Evolutionary conservation across 2,329 filamentous ascomycete genomes (phyloP), one percentile per base, ranked within the genome.

Genomic region (Trichothecium sympodiale): DNA sequence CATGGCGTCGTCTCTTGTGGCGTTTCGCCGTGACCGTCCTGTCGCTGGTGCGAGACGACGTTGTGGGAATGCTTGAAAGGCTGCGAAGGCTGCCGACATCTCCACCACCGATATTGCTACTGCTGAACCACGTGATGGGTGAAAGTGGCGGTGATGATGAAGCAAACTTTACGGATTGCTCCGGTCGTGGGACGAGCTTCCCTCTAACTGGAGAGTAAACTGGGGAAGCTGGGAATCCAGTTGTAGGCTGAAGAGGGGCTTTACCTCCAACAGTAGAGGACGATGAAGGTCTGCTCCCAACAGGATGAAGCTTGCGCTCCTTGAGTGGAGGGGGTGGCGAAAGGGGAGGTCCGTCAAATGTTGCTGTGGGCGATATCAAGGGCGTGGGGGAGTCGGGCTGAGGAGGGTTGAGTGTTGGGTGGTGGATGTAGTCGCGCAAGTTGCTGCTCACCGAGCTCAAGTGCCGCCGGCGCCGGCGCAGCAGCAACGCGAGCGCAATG

Each of bases 241-340:
- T 41, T 34, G 34, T 47, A 0, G 50, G 49, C 4, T 13, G 15
- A 15, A 17, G 13, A 16, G 17, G 16, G 20, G 13, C 14, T 37
- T 28, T 47, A 49, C n/a, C 49, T 46, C n/a, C 12, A 17, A 15
- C n/a, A 5, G 31, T 23, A 5, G 29, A n/a, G 20, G 26, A 39
- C 33, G 26, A 41, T 43, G 8, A 46, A 18, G 57, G 47, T 12
- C 58, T 46, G 4, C 18, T 36, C 16, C 31, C n/a, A 13, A 33
- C 58, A 53, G 2, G 62, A 53, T 71, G 56, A 33, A 65, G 56
- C 26, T 51, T 61, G 5, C 67, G 59, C 34, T 71, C 65, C 35
- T 62, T 57, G 2, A 73, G 58, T 14, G 66, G 60, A 2, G 61
- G 60, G 1, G 69, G 69, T 1, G 69, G 67, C 1, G 61, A 66